Conservation (phyloP, 2,329 filamentous ascomycete species). For the Pyricularia grisea region DNA sequence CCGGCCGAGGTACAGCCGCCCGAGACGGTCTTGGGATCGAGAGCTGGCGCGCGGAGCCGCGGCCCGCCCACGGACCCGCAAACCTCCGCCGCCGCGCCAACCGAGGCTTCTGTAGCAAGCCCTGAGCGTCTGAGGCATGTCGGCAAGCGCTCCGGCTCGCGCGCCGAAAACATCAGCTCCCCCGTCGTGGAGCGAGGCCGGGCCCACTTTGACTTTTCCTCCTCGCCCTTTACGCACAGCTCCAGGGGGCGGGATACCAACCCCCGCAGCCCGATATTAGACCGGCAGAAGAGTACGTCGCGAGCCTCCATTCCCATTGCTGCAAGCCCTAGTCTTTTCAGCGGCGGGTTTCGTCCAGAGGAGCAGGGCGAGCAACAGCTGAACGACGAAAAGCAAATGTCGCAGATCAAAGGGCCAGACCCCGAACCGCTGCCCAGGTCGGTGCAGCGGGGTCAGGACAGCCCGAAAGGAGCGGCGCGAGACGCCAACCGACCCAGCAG, state of each 20-base stretch:
- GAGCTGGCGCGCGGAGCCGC: background rate
- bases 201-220: too few species aligned
- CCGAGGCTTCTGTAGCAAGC: background rate
- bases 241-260: background rate
- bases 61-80: background rate
- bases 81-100: too few species aligned
- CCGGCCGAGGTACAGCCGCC: background rate
- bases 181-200: background rate
- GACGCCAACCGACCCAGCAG: too few species aligned
- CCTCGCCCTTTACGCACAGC: background rate
- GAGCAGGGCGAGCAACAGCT: background rate
- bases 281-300: background rate
- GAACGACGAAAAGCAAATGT: background rate
- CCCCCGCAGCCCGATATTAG: too few species aligned
- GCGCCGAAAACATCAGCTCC: background rate
- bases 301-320: background rate
- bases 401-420: background rate
- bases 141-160: background rate
- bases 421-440: too few species aligned
- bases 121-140: background rate
- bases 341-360: background rate
- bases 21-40: background rate
- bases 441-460: too few species aligned
- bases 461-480: too few species aligned
- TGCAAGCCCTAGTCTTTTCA: background rate